Conservation (phyloP, 2,329 filamentous ascomycete species). For the Exophiala oligosperma region DNA sequence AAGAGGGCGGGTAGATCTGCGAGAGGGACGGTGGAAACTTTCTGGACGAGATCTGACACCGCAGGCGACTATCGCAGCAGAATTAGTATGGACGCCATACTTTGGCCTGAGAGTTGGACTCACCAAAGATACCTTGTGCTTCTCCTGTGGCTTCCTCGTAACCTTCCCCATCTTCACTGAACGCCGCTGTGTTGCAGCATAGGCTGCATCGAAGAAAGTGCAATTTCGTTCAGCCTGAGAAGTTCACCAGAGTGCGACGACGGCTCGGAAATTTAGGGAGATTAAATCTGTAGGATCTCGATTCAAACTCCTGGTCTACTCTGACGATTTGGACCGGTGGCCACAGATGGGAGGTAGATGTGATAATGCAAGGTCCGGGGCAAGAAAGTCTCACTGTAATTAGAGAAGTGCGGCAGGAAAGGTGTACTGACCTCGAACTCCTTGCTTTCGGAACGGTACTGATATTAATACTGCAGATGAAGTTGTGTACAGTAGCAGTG, state of each 20-base stretch:
- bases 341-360: not conserved
- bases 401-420: not conserved
- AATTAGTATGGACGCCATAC: conserved; percentile 28
- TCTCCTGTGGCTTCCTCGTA: conserved; percentile 53
- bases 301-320: too few species aligned
- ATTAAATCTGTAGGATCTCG: too few species aligned
- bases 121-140: conserved; percentile 54
- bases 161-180: conserved; percentile 50
- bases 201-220: conserved; percentile 22
- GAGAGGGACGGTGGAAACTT: conserved; percentile 67
- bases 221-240: conserved; percentile 14
- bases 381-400: not conserved
- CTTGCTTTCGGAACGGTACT: conserved; percentile 2
- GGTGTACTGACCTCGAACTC: conserved; percentile 3
- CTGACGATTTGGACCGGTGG: too few species aligned
- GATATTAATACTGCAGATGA: conserved; percentile 1
- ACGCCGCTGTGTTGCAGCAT: conserved; percentile 19
- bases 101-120: conserved; percentile 30
- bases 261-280: not conserved
- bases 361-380: not conserved
- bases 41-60: conserved; percentile 76
- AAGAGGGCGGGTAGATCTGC: conserved; percentile 76
- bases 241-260: not conserved
- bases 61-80: conserved; percentile 70
- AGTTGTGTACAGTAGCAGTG: conserved; percentile 11